Conservation (phyloP, 352 stramenopile species). For the Globisporangium paddicum region DNA sequence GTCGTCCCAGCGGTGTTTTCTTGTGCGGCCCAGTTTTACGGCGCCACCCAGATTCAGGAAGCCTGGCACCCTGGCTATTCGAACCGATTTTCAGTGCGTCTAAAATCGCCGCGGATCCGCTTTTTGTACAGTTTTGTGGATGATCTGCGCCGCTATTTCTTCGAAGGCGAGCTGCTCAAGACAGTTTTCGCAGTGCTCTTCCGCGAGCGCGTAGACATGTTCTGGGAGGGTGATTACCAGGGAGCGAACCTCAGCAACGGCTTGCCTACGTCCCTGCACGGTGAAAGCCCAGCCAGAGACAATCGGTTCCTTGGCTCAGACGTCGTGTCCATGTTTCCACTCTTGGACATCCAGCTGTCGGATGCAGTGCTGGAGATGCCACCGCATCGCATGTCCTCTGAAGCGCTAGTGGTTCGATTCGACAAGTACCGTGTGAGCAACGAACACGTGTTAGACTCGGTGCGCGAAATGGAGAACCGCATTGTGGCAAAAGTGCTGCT, state of each 20-base stretch:
- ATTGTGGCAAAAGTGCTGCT: conserved; percentile 82
- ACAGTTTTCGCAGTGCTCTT: conserved; percentile 60
- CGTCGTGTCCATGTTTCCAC: conserved; percentile 79
- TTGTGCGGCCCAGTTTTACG: conserved; percentile 70
- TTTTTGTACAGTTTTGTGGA: conserved; percentile 82
- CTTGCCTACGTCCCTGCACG: conserved; percentile 1
- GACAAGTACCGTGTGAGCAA: conserved; percentile 65
- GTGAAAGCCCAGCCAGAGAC: conserved; percentile 3
- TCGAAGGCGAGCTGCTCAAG: conserved; percentile 59
- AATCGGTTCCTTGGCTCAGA: conserved; percentile 48
- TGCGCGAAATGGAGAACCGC: conserved; percentile 62
- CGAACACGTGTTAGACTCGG: conserved; percentile 53
- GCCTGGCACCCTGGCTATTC: conserved; percentile 78
- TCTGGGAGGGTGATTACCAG: conserved; percentile 77
- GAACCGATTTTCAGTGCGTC: conserved; percentile 62
- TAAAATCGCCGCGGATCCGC: conserved; percentile 75
- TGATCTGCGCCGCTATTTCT: conserved; percentile 69
- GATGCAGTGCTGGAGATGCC: conserved; percentile 76
- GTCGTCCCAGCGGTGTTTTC: conserved; percentile 68
- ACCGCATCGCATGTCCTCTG: conserved; percentile 68
- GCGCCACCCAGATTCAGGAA: conserved; percentile 72
- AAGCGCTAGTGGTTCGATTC: conserved; percentile 68
- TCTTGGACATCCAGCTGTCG: conserved; percentile 62
- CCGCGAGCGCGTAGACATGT: conserved; percentile 50
- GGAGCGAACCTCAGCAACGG: conserved; percentile 28